Conservation (phyloP, 225 moss, liverwort and hornwort species). For the Sphagnum tenellum region DNA sequence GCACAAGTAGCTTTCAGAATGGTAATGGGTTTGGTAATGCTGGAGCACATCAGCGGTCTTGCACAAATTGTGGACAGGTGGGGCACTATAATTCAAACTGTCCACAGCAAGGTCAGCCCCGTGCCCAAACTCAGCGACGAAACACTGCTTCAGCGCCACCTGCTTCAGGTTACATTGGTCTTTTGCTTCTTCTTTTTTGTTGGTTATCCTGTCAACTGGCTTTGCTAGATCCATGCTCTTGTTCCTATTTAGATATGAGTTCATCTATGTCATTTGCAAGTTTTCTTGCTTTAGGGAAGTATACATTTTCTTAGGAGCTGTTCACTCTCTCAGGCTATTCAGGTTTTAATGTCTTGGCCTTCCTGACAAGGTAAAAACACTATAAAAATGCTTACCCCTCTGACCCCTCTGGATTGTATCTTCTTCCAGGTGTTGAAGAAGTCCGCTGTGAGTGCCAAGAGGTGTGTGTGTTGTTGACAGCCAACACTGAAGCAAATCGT, state of each 20-base stretch:
- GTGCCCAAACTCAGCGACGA: constrained; percentile 25
- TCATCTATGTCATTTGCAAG: no score
- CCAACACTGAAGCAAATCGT: constrained; percentile 83
- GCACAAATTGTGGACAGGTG: constrained; percentile 70
- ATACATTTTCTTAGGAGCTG: no score
- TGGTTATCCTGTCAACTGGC: no score
- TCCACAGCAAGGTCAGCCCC: constrained; percentile 44
- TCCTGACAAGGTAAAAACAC: no score
- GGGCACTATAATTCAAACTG: constrained; percentile 88
- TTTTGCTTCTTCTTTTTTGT: constrained; percentile 4
- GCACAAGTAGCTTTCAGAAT: constrained; percentile 16
- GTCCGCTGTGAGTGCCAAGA: constrained; percentile 56
- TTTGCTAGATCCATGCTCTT: no score
- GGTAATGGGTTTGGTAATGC: constrained; percentile 1
- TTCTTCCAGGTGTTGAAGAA: constrained; percentile 21
- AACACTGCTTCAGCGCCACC: constrained; percentile 17
- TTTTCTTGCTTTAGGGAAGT: no score
- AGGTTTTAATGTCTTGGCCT: no score
- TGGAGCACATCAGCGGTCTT: constrained; percentile 37
- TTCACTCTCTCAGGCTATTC: no score
- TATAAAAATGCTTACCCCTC: no score
- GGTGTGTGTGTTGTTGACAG: constrained; percentile 53
- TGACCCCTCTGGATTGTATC: not conserved
- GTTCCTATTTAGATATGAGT: no score
- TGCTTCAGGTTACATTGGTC: constrained; percentile 28